Conservation (phyloP, 345 rosid species). For the Kandelia obovata region DNA sequence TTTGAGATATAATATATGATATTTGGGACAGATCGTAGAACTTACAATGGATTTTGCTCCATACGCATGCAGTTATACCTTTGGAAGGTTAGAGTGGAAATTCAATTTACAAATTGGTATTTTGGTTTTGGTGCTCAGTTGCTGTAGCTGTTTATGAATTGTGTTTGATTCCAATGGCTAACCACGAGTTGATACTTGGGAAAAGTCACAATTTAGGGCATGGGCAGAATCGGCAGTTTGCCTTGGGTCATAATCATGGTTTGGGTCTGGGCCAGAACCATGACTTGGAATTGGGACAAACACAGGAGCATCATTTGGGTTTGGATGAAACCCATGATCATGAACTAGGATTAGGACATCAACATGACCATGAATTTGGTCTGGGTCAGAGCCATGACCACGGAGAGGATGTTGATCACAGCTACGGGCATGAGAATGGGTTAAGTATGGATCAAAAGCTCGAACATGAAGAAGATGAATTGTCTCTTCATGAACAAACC, state of each 20-base stretch:
- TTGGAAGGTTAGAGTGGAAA: background rate
- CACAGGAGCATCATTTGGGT: constrained; percentile 56
- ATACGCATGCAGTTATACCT: no score
- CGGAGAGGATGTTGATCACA: constrained; percentile 52
- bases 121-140: constrained; percentile 2
- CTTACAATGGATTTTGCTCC: no score
- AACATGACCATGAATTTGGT: constrained; percentile 52
- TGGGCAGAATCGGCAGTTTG: constrained; percentile 63
- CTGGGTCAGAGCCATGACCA: constrained; percentile 57
- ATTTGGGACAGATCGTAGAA: no score
- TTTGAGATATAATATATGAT: background rate
- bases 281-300: constrained; percentile 58
- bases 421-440: constrained; percentile 49
- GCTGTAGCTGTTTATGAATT: background rate
- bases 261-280: constrained; percentile 62
- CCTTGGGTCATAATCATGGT: constrained; percentile 59
- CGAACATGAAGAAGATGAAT: constrained; percentile 44
- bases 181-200: constrained; percentile 75
- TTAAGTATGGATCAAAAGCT: constrained; percentile 53
- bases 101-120: no score
- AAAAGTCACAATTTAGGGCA: constrained; percentile 56
- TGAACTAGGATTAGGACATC: constrained; percentile 55
- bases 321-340: constrained; percentile 58
- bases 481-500: constrained; percentile 35
- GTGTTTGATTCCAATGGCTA: constrained; percentile 47